Evolutionary conservation across 2,329 filamentous ascomycete genomes (phyloP).

Genomic region (Fusarium sp.): DNA sequence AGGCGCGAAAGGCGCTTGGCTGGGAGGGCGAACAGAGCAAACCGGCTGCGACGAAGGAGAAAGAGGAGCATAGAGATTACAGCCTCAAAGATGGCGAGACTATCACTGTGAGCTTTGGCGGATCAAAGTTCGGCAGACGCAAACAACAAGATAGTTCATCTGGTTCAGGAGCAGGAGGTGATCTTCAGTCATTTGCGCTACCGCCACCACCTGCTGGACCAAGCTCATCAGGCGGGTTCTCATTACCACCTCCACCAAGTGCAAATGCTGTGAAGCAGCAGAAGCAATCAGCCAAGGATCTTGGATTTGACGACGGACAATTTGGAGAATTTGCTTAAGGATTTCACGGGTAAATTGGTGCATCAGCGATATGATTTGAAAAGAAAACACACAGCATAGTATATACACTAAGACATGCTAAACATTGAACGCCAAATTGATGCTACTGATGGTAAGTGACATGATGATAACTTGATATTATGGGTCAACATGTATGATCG

Average conservation of each 20-base stretch:
- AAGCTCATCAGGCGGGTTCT: constrained; percentile 52
- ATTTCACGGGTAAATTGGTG: constrained; percentile 1
- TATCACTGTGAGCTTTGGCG: constrained; percentile 80
- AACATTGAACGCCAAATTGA: constrained; percentile 6
- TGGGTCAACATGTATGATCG: not conserved
- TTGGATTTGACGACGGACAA: constrained; percentile 88
- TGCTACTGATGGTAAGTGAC: constrained; percentile 22
- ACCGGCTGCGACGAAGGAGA: constrained; percentile 49
- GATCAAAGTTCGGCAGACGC: constrained; percentile 61
- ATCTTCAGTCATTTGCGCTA: constrained; percentile 72
- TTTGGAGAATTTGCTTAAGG: constrained; percentile 81
- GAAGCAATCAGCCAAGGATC: constrained; percentile 66
- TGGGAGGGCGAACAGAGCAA: constrained; percentile 58
- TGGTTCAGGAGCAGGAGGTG: constrained; percentile 38
- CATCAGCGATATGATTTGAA: constrained; percentile 33
- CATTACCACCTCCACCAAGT: constrained; percentile 74
- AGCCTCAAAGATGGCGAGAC: constrained; percentile 91
- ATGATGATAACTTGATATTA: not conserved
- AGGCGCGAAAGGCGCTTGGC: constrained; percentile 75
- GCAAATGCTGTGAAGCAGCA: constrained; percentile 67
- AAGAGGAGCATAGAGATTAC: constrained; percentile 66
- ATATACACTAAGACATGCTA: constrained; percentile 16
- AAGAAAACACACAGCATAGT: constrained; percentile 18
- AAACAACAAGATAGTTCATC: constrained; percentile 46
- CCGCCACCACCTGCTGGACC: constrained; percentile 70